Base-by-base conservation (phyloP, 225 moss, liverwort and hornwort species). In the Thuidium tamariscinum region DNA sequence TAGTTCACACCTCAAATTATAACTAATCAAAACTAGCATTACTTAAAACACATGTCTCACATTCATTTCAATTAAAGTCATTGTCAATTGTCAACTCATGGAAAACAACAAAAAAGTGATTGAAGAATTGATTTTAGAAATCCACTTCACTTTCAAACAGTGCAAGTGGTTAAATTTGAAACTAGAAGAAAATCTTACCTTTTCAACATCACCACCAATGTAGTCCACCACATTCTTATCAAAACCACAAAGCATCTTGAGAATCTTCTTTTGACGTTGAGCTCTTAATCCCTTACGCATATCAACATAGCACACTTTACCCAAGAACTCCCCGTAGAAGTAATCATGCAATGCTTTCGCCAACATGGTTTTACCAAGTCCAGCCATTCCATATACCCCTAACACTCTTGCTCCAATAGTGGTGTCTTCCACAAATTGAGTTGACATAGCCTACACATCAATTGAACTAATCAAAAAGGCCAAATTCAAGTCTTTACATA, bases 11-110 rank as follows among this genome's bases (percentile, higher is more conserved):
- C 18, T 19, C 5, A n/a, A 1, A 65, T 3, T 20, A 6, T 0
- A 3, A 3, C 0, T 10, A 36, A 65, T 19, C 11, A n/a, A 0
- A 16, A 20, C n/a, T n/a, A n/a, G n/a, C n/a, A n/a, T 3, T 42
- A 41, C 23, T 39, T 11, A 67, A 0, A 37, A 63, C 30, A 16
- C 65, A n/a, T 10, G 9, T 10, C 19, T 10, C 19, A 65, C 3
- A 17, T 9, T 11, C 20, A 66, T 36, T 66, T 36, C 2, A 21
- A 36, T 11, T 10, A 36, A 20, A 66, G 11, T 21, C 36, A 66
- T 11, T 36, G 36, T 6, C 3, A 3, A 11, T 66, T 36, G 36
- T 36, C 3, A 3, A 6, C 11, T 36, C 11, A 66, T 66, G 6
- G 11, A n/a, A n/a, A n/a, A n/a, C n/a, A 20, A 65, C 19, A 3